Percentiles rank a stretch among this genome's conserved stretches.
phyloP scores from a whole-genome alignment of 768 basidiomycete species.

The Tephrocybe sp. region DNA sequence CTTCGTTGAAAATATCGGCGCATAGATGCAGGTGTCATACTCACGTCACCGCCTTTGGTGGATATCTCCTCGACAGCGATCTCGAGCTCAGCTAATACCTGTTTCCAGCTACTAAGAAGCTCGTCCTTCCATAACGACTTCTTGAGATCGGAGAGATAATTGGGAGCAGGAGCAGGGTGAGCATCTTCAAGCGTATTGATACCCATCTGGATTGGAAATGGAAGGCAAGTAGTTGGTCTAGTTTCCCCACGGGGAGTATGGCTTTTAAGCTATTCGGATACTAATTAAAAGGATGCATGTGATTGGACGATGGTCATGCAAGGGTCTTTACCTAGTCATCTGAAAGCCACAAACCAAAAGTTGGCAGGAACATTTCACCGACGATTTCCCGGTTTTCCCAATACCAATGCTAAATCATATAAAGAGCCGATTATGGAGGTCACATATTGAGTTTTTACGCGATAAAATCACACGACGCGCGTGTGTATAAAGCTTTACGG shows the following conservation, averaged over 20 bases:
- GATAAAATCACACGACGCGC: no score
- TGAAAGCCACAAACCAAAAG: constrained; percentile 49
- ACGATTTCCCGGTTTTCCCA: not conserved
- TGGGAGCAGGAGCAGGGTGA: constrained; percentile 35
- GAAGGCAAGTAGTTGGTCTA: no score
- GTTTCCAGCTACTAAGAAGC: constrained; percentile 52
- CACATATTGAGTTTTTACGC: no score
- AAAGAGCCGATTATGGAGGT: no score
- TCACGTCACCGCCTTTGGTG: constrained; percentile 44
- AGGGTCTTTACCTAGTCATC: constrained; percentile 18
- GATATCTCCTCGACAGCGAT: constrained; percentile 47
- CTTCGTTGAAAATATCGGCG: not conserved
- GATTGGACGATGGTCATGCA: not conserved
- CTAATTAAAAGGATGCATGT: not conserved
- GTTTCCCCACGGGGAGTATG: no score
- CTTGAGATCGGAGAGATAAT: constrained; percentile 63
- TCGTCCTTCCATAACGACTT: constrained; percentile 45
- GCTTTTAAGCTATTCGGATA: no score
- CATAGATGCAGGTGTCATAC: constrained; percentile 13
- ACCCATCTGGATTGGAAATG: no score
- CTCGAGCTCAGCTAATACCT: constrained; percentile 52
- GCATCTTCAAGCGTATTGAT: not conserved
- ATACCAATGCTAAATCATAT: no score
- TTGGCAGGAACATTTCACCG: constrained; percentile 33
- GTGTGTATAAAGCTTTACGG: no score